Conservation (phyloP, 2,329 filamentous ascomycete species). For the Chaetothyriales sp. region DNA sequence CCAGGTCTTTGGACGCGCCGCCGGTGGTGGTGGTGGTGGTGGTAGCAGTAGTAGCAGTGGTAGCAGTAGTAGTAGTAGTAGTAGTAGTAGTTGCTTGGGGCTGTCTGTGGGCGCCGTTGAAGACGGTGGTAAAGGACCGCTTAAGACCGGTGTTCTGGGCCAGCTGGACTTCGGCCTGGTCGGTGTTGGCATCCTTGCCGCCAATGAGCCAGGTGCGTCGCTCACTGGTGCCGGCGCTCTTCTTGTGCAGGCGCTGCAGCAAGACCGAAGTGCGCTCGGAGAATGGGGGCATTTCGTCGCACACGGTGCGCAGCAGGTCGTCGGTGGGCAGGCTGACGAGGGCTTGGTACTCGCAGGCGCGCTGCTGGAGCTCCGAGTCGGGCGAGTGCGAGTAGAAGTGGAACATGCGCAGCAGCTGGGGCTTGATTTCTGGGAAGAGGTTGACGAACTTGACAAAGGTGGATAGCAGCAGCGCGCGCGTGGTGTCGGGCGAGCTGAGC, state of each 20-base stretch:
- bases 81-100: constrained; percentile 12
- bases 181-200: constrained; percentile 81
- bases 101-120: constrained; percentile 28
- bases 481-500: constrained; percentile 72
- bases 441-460: constrained; percentile 98
- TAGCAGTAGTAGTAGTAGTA: constrained; percentile 22
- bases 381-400: constrained; percentile 84
- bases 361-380: constrained; percentile 88
- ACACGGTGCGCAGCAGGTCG: constrained; percentile 81
- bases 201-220: constrained; percentile 97
- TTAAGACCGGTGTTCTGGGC: constrained; percentile 71
- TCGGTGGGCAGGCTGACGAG: constrained; percentile 77
- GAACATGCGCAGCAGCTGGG: constrained; percentile 82
- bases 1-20: constrained; percentile 51
- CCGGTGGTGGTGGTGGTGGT: constrained; percentile 26
- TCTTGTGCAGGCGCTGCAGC: constrained; percentile 83
- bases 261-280: constrained; percentile 87
- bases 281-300: constrained; percentile 98
- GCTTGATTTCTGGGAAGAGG: constrained; percentile 95
- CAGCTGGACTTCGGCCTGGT: constrained; percentile 65
- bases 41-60: constrained; percentile 26
- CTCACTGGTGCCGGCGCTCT: constrained; percentile 82
- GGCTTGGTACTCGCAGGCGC: constrained; percentile 87
- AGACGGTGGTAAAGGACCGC: constrained; percentile 59
- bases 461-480: constrained; percentile 84